A percentile compares a stretch with the other conserved stretches of the same genome.
Conservation (phyloP, 2,329 filamentous ascomycete species). For the Stagonosporopsis vannaccii region DNA sequence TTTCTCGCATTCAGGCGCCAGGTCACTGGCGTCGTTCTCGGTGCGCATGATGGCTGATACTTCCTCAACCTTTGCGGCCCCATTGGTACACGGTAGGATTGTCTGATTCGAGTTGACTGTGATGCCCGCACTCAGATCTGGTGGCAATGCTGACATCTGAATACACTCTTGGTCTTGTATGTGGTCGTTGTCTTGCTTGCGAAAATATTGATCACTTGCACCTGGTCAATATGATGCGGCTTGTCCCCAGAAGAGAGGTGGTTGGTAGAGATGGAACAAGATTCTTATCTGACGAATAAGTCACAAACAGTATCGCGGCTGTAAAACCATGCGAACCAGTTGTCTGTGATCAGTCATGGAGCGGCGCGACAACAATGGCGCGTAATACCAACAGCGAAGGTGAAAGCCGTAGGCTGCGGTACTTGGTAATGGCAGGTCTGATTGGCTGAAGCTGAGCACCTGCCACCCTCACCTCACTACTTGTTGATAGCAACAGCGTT, state of each 20-base stretch:
- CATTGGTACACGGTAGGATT: neutral
- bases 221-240: too few species aligned
- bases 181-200: neutral
- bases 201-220: neutral
- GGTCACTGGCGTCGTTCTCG: neutral
- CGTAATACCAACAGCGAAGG: neutral
- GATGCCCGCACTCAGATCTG: neutral
- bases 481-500: constrained; percentile 16
- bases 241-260: too few species aligned
- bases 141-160: neutral
- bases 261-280: too few species aligned
- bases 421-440: neutral
- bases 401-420: neutral
- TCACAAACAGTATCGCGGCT: constrained; percentile 1
- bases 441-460: constrained; percentile 12
- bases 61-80: neutral
- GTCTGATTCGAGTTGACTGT: neutral
- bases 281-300: too few species aligned
- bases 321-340: neutral
- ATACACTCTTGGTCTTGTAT: neutral
- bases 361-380: neutral
- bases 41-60: neutral
- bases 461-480: constrained; percentile 3
- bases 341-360: neutral
- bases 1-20: neutral